Evolutionary conservation across 176 grass and related monocot species (phyloP).

Genomic region (Dactylis glomerata): DNA sequence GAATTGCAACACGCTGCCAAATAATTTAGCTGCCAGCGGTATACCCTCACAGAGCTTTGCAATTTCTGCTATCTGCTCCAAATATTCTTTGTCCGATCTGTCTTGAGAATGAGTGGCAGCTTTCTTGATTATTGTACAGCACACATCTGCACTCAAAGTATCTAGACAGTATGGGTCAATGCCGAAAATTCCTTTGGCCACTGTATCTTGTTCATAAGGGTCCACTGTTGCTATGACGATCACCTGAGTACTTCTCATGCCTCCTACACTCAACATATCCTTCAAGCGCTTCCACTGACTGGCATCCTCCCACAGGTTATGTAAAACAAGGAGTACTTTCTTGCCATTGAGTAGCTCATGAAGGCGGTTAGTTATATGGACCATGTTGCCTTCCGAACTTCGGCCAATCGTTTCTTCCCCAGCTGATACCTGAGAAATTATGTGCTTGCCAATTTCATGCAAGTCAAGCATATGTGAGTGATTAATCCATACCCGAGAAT

Average conservation of each 20-base stretch:
- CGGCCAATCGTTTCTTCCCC: neutral
- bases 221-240: too few species aligned
- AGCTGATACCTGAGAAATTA: neutral
- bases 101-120: neutral
- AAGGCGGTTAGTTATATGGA: too few species aligned
- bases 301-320: too few species aligned
- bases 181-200: too few species aligned
- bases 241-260: too few species aligned
- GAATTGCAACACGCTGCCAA: neutral
- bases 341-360: too few species aligned
- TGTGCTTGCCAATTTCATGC: neutral
- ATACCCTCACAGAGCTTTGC: neutral
- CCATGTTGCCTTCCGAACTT: neutral
- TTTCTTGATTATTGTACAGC: neutral
- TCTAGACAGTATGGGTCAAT: neutral
- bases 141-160: neutral
- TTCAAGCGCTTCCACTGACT: too few species aligned
- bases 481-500: neutral
- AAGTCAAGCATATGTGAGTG: neutral
- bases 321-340: neutral
- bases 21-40: neutral
- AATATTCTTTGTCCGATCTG: neutral
- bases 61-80: neutral
- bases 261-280: too few species aligned
- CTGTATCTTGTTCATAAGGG: too few species aligned